Conservation (phyloP, 768 basidiomycete species). For the Suillus americanus region DNA sequence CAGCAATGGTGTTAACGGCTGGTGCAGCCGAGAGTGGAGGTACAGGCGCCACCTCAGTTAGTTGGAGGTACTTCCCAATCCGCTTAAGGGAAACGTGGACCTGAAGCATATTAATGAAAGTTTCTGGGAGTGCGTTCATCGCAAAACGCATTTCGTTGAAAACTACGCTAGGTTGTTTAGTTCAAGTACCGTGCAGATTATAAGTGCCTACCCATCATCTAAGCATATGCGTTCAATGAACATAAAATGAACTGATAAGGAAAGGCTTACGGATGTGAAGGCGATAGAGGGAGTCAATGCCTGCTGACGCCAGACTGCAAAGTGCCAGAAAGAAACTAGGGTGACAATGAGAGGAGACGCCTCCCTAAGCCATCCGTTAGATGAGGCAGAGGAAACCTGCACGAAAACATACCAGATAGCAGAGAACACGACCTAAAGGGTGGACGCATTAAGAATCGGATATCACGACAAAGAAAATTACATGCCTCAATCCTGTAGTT, state of each 20-base stretch:
- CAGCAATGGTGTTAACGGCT: slow-evolving; percentile 50
- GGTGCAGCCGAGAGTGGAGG: slow-evolving; percentile 55
- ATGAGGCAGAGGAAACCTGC: background rate
- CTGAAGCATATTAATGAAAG: slow-evolving; percentile 88
- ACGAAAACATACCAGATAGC: background rate
- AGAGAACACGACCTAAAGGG: slow-evolving; percentile 21
- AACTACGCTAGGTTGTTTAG: slow-evolving; percentile 41
- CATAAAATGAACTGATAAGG: background rate
- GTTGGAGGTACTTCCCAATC: slow-evolving; percentile 85
- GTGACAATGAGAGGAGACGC: slow-evolving; percentile 58
- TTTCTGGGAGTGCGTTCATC: slow-evolving; percentile 85
- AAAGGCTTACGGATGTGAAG: slow-evolving; percentile 61
- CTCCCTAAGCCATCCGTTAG: slow-evolving; percentile 29
- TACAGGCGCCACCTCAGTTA: slow-evolving; percentile 68
- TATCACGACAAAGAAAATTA: background rate
- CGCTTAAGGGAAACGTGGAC: slow-evolving; percentile 84
- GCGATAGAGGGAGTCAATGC: slow-evolving; percentile 80
- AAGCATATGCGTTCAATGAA: background rate
- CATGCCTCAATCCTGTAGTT: slow-evolving; percentile 84
- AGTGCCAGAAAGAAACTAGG: slow-evolving; percentile 68
- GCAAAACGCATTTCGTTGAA: slow-evolving; percentile 89
- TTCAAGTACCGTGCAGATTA: background rate
- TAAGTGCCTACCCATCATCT: slow-evolving; percentile 42
- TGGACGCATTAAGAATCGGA: slow-evolving; percentile 4
- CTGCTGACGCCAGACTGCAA: slow-evolving; percentile 67